Base-by-base conservation (phyloP, 257 asterid species). In the Nicotiana knightiana region DNA sequence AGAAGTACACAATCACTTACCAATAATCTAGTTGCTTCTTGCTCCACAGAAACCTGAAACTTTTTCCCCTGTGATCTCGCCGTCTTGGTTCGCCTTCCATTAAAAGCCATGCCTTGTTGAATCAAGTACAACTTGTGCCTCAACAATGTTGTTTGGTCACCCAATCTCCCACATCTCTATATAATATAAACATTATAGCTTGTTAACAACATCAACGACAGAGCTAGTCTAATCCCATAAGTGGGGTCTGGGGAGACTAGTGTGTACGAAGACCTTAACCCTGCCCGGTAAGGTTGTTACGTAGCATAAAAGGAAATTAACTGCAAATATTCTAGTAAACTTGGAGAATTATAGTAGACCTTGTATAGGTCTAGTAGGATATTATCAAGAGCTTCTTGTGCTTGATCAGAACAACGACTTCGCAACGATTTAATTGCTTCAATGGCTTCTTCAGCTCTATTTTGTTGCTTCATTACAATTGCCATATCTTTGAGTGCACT, bases 31-130 rank as follows among this genome's bases (percentile, higher is more conserved):
- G 85, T 26, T 33, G 77, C 59, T 63, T 82, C 85, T 75, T 82
- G 85, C 77, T 28, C 59, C 51, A 82, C 63, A 13, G 85, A 82
- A 26, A 82, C 85, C 67, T 82, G 85, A 51, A 75, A 82, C 33
- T 82, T 82, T 76, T 76, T 82, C 54, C 85, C 85, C 24, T 28
- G 85, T 13, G 82, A 75, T 16, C 85, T 73, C 43, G 82, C 82
- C 6, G 77, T 76, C 66, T 82, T 82, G 10, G 85, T 82, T 28
- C 79, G 75, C 59, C 48, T 75, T 18, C 82, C 85, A 76, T 82
- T 76, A 48, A 82, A 82, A n/a, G 77, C 85, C 18, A 63, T 7
- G 13, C 85, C 85, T 18, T 62, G 71, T 24, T 82, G 59, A 16
- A 82, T 76, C 35, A 6, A 43, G 37, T 57, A n/a, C n/a, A 82